Evolutionary conservation across 2,329 filamentous ascomycete genomes (phyloP), one percentile per base, ranked within the genome.

Genomic region (Pyricularia pennisetigena): DNA sequence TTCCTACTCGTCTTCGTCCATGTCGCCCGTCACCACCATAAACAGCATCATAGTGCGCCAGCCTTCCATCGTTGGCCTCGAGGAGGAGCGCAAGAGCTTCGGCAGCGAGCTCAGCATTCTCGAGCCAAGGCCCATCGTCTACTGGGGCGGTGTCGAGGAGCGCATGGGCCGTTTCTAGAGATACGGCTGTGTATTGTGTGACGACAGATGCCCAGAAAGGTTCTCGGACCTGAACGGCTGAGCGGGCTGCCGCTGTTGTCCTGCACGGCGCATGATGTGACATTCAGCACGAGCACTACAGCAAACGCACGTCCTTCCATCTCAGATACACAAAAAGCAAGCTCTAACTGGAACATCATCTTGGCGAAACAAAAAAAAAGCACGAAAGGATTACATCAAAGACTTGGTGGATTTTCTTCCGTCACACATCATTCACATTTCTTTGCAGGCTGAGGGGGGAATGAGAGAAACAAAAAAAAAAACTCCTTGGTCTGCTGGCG

Each of bases 121-220:
- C 29, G 87, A 89, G 76, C 87, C 87, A 2, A 78, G 87, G 62
- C 87, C 87, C 12, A 81, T 88, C 49, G 85, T 88, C 67, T 88
- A 87, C 77, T 89, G 86, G 83, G 85, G 84, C 71, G 85, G 87
- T 57, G 76, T 89, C 65, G 86, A 88, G 76, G 86, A 88, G 78
- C 81, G 85, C 67, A 86, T 88, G 74, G 78, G 79, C 62, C 78
- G 77, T 24, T 77, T 81, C 65, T 79, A 73, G 71, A 67, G 16
- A 35, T 9, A 2, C 32, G 14, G 32, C 32, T 35, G 32, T 14
- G 32, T 35, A 4, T 35, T 35, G 32, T 35, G 32, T 35, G 32
- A 35, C 32, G 12, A 35, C 32, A 9, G 14, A 35, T 35, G 32
- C 32, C 32, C 2, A 2, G 2, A 14, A 12, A 35, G 32, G 32